A percentile compares a stretch with the other conserved stretches of the same genome.
These are phyloP conservation scores for Fraxinus paxiana DNA, from an alignment of 305 asterid species.

Conservation along the genomic window DNA sequence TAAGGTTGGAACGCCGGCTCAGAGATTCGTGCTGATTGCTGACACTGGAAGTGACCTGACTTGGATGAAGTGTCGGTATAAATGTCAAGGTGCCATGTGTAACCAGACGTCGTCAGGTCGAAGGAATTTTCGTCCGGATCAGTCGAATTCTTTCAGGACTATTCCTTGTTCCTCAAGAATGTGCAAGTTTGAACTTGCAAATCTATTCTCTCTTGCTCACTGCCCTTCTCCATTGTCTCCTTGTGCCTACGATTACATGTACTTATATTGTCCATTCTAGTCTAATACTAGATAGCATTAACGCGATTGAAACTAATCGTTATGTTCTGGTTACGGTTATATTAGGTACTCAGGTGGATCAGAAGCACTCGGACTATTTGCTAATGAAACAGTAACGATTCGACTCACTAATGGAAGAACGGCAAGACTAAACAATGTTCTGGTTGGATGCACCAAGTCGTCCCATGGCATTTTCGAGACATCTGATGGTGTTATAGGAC, in stretches of 20 bases:
- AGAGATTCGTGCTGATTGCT: slow-evolving; percentile 36
- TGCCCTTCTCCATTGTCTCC: slow-evolving; percentile 44
- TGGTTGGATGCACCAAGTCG: slow-evolving; percentile 49
- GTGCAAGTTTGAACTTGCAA: slow-evolving; percentile 39
- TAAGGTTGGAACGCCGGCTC: slow-evolving; percentile 46
- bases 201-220: slow-evolving; percentile 38
- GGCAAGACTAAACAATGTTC: slow-evolving; percentile 29
- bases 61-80: slow-evolving; percentile 43
- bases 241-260: slow-evolving; percentile 60
- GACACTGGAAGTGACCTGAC: slow-evolving; percentile 63
- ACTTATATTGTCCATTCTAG: neutral
- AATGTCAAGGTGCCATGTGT: slow-evolving; percentile 29
- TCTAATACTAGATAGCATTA: neutral
- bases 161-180: slow-evolving; percentile 45
- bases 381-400: slow-evolving; percentile 41
- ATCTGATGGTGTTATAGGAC: slow-evolving; percentile 51
- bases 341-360: slow-evolving; percentile 54
- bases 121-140: slow-evolving; percentile 35
- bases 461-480: slow-evolving; percentile 30
- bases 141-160: slow-evolving; percentile 38
- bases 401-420: slow-evolving; percentile 30
- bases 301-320: neutral
- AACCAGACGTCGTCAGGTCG: neutral
- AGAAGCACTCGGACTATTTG: slow-evolving; percentile 39
- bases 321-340: neutral